phyloP scores from a whole-genome alignment of 2,329 filamentous ascomycete species.

The Reticulascus tulasneorum region DNA sequence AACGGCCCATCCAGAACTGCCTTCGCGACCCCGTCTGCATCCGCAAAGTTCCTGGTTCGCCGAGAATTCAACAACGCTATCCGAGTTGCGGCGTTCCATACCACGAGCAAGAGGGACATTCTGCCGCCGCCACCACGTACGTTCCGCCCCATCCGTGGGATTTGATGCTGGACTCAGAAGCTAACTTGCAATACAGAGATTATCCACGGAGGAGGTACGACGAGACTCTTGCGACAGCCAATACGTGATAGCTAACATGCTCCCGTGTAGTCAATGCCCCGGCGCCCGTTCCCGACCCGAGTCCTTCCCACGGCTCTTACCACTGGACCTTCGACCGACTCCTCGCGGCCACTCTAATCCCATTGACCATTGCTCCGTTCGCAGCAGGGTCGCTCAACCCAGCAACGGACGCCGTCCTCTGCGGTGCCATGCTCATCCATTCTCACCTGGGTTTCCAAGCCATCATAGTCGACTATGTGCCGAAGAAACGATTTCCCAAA shows the following conservation, averaged over 20 bases:
- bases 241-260: slow-evolving; percentile 20
- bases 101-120: slow-evolving; percentile 68
- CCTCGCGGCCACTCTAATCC: slow-evolving; percentile 76
- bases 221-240: slow-evolving; percentile 2
- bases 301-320: slow-evolving; percentile 85
- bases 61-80: slow-evolving; percentile 31
- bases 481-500: slow-evolving; percentile 64
- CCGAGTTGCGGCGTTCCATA: slow-evolving; percentile 80
- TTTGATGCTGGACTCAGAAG: slow-evolving; percentile 7
- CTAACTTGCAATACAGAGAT: slow-evolving; percentile 58
- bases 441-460: slow-evolving; percentile 95
- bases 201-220: slow-evolving; percentile 70
- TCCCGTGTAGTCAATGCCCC: slow-evolving; percentile 90
- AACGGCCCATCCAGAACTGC: slow-evolving; percentile 23
- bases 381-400: slow-evolving; percentile 90
- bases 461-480: slow-evolving; percentile 88
- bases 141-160: slow-evolving; percentile 33
- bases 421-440: slow-evolving; percentile 80
- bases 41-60: slow-evolving; percentile 15
- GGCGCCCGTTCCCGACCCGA: slow-evolving; percentile 65
- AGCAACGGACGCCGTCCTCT: slow-evolving; percentile 78
- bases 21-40: slow-evolving; percentile 18
- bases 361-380: slow-evolving; percentile 86
- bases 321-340: slow-evolving; percentile 97
- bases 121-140: slow-evolving; percentile 83